phyloP scores from a whole-genome alignment of 228 moss, liverwort and hornwort species.

The Sphagnum fallax region DNA sequence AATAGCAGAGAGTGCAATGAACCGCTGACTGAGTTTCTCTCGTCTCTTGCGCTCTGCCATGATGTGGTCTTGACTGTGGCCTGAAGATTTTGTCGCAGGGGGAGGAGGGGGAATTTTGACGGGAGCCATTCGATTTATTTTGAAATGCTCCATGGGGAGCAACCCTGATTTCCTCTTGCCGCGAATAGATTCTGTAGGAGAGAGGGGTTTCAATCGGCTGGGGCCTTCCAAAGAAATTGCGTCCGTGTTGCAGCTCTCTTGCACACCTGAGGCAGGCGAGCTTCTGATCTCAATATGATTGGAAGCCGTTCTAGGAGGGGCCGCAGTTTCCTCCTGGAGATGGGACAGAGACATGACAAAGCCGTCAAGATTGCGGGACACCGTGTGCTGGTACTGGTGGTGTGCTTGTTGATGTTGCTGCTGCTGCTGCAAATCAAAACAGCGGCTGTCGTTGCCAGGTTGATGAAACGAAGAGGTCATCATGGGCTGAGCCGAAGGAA shows the following conservation, averaged over 20 bases:
- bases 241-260: constrained; percentile 55
- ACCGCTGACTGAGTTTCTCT: constrained; percentile 94
- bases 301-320: constrained; percentile 26
- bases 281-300: constrained; percentile 43
- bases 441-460: not conserved
- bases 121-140: constrained; percentile 7
- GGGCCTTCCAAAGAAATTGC: constrained; percentile 36
- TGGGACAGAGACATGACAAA: constrained; percentile 50
- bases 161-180: constrained; percentile 43
- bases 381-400: constrained; percentile 28
- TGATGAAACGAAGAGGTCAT: not conserved
- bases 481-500: not conserved
- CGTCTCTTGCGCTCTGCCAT: constrained; percentile 96
- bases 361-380: constrained; percentile 45
- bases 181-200: constrained; percentile 53
- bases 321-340: constrained; percentile 39
- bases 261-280: constrained; percentile 48
- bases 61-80: constrained; percentile 95
- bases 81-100: constrained; percentile 40
- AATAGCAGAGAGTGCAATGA: constrained; percentile 91
- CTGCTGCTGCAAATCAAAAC: constrained; percentile 7
- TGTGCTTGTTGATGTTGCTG: constrained; percentile 7
- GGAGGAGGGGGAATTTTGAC: constrained; percentile 19
- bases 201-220: constrained; percentile 39
- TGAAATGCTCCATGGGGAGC: constrained; percentile 25